phyloP scores from a whole-genome alignment of 2,329 filamentous ascomycete species.

The Trichoderma hamatum region DNA sequence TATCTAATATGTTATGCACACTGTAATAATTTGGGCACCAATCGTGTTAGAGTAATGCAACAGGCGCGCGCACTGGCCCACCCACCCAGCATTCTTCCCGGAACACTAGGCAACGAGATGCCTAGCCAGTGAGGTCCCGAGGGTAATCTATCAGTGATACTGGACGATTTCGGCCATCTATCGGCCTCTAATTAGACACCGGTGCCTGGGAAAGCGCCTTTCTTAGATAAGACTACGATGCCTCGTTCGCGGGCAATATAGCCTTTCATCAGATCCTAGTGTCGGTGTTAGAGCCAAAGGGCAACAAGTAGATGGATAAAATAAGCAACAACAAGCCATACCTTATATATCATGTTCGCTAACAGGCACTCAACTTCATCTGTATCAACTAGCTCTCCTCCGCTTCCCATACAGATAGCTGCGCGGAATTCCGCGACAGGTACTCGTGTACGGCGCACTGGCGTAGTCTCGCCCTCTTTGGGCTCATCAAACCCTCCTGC shows the following conservation, averaged over 20 bases:
- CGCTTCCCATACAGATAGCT: slow-evolving; percentile 74
- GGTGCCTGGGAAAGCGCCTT: slow-evolving; percentile 90
- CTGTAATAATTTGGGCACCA: neutral
- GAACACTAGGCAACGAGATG: neutral
- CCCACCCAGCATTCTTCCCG: neutral
- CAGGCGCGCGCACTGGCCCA: neutral
- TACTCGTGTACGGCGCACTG: slow-evolving; percentile 73
- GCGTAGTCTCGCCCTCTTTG: slow-evolving; percentile 67
- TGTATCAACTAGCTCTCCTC: slow-evolving; percentile 68
- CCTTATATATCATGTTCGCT: slow-evolving; percentile 98
- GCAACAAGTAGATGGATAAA: neutral
- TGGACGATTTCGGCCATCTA: neutral
- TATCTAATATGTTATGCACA: slow-evolving; percentile 8
- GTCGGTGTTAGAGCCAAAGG: slow-evolving; percentile 37
- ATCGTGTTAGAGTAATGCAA: neutral
- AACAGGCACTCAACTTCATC: slow-evolving; percentile 96
- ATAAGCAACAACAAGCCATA: slow-evolving; percentile 44
- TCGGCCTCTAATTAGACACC: slow-evolving; percentile 55
- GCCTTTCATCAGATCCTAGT: slow-evolving; percentile 89
- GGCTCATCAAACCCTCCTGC: slow-evolving; percentile 78
- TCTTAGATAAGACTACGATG: slow-evolving; percentile 91
- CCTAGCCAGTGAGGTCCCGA: neutral
- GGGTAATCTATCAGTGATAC: neutral
- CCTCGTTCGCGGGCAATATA: slow-evolving; percentile 92
- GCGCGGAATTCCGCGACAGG: slow-evolving; percentile 83